These are phyloP conservation scores for Aspergillus coremiiformis DNA, from an alignment of 495 filamentous ascomycete species.

Conservation along the genomic window DNA sequence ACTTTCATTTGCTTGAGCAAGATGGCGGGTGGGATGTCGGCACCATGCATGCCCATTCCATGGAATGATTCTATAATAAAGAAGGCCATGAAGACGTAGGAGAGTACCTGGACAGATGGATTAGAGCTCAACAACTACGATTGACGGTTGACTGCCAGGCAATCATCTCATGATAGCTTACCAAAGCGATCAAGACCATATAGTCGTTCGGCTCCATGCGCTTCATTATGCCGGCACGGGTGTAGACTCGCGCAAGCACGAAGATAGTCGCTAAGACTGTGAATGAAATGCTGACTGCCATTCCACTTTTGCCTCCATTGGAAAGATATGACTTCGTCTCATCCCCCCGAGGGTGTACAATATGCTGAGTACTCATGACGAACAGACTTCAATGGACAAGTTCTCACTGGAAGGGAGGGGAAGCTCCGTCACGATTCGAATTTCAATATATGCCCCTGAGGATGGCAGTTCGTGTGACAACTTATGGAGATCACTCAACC, in stretches of 20 bases:
- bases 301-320: conserved; percentile 20
- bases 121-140: background rate
- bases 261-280: conserved; percentile 30
- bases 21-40: conserved; percentile 28
- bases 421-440: background rate
- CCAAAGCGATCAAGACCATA: conserved; percentile 36
- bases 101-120: conserved; percentile 19
- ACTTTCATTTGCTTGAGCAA: conserved; percentile 36
- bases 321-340: conserved; percentile 18
- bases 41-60: conserved; percentile 37
- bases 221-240: conserved; percentile 28
- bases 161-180: no score
- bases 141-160: background rate
- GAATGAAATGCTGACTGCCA: conserved; percentile 32
- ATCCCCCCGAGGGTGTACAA: conserved; percentile 13
- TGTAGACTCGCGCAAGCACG: conserved; percentile 33
- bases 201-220: conserved; percentile 38
- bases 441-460: background rate
- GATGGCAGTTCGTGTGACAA: background rate
- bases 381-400: no score
- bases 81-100: conserved; percentile 36
- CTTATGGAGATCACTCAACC: background rate
- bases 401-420: no score
- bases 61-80: conserved; percentile 33
- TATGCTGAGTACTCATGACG: conserved; percentile 19